Evolutionary conservation across 495 filamentous ascomycete genomes (phyloP), one percentile per base, ranked within the genome.

Genomic region (Poronia punctata): DNA sequence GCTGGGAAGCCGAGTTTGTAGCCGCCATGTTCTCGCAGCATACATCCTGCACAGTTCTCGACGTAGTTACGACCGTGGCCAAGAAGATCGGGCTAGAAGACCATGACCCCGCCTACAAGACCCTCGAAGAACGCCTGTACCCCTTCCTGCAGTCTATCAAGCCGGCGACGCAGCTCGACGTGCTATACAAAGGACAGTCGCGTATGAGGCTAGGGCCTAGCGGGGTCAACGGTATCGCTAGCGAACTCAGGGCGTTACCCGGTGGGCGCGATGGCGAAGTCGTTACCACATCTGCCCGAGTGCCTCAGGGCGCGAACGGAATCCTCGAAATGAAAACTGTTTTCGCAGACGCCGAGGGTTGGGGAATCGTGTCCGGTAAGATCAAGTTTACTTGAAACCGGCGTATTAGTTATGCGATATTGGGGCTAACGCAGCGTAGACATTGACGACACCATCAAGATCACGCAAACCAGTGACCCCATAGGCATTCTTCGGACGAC

Each of bases 361-460:
- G 89, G 89, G 74, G 80, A 3, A 64, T 97, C 4, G 81, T 97
- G 43, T 92, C 85, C 23, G 78, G 78, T 81, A 62, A 12, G 53
- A 35, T 34, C 4, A 34, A 5, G n/a, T 22, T 3, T 14, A n/a
- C n/a, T n/a, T 22, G 39, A 14, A 32, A 32, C 2, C 15, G 19
- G n/a, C 5, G n/a, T 4, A 4, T 32, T 4, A 3, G 6, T 15
- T 15, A n/a, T 12, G 31, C 7, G 20, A 19, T 4, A 20, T 8
- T 3, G 16, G 3, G 26, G 26, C 46, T 59, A 31, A 48, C 38
- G 31, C 14, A 3, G 11, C 27, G 21, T 32, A 79, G 90, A 97
- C 53, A 82, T 97, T 54, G 90, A 97, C 60, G 90, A 97, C 60
- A 92, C 90, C 2, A 94, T 96, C 68, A 96, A 97, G 64, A 68